Percentiles rank a stretch among this genome's conserved stretches.
phyloP scores from a whole-genome alignment of 257 asterid genomes.

The Penstemon barbatus region DNA sequence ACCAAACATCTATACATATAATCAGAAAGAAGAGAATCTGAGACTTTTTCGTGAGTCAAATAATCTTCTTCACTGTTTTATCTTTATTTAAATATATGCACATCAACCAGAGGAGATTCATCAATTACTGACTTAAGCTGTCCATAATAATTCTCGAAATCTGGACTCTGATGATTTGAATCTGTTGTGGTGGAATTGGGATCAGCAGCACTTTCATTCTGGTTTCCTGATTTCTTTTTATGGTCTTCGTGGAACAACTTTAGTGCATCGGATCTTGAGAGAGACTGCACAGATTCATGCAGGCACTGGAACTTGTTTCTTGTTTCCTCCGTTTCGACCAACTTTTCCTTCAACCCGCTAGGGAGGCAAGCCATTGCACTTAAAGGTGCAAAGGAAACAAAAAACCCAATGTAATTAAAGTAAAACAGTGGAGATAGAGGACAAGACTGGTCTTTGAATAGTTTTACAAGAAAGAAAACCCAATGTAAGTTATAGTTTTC shows the following conservation, averaged over 20 bases:
- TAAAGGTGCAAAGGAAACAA: slow-evolving; percentile 11
- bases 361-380: slow-evolving; percentile 75
- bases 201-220: slow-evolving; percentile 23
- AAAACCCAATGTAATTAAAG: not conserved
- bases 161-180: slow-evolving; percentile 27
- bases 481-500: no score
- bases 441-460: not conserved
- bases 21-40: no score
- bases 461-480: no score
- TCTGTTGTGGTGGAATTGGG: slow-evolving; percentile 28
- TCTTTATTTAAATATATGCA: slow-evolving; percentile 26
- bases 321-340: slow-evolving; percentile 67
- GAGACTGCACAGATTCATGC: slow-evolving; percentile 50
- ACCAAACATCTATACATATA: no score
- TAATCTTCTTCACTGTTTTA: slow-evolving; percentile 12
- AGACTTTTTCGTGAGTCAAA: not conserved
- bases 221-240: slow-evolving; percentile 32
- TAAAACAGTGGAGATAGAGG: not conserved
- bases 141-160: slow-evolving; percentile 37
- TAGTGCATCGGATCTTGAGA: slow-evolving; percentile 59
- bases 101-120: slow-evolving; percentile 53
- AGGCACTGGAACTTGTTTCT: slow-evolving; percentile 48
- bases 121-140: slow-evolving; percentile 51
- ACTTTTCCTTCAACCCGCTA: slow-evolving; percentile 45
- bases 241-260: slow-evolving; percentile 50